These are phyloP conservation scores for Trichoderma aggressivum DNA, from an alignment of 2,329 filamentous ascomycete species.

Conservation along the genomic window DNA sequence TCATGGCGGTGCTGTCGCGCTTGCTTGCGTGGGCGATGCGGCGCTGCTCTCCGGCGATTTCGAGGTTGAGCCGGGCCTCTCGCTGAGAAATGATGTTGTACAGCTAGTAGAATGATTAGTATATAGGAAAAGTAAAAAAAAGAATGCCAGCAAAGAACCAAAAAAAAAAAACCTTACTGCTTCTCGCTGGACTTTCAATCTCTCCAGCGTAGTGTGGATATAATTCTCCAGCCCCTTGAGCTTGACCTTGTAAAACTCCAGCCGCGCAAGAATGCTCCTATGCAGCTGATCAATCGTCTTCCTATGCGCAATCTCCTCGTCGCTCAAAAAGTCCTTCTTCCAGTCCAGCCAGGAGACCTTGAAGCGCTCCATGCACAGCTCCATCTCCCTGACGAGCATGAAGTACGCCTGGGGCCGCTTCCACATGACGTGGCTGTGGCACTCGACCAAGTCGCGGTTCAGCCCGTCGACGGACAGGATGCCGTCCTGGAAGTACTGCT, in stretches of 20 bases:
- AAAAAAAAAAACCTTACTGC: slow-evolving; percentile 43
- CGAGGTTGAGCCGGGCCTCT: slow-evolving; percentile 60
- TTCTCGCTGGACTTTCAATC: slow-evolving; percentile 58
- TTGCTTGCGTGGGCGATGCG: slow-evolving; percentile 58
- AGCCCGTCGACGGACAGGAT: slow-evolving; percentile 57
- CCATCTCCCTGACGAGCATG: slow-evolving; percentile 50
- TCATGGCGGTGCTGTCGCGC: slow-evolving; percentile 62
- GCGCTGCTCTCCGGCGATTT: slow-evolving; percentile 59
- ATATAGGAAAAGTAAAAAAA: not conserved
- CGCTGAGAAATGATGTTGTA: slow-evolving; percentile 66
- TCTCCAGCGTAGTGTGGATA: slow-evolving; percentile 58
- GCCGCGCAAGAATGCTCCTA: slow-evolving; percentile 48
- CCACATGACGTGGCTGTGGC: slow-evolving; percentile 60
- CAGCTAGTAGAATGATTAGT: slow-evolving; percentile 38
- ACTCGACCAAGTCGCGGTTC: slow-evolving; percentile 61
- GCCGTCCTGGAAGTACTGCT: slow-evolving; percentile 52
- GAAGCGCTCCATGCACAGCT: slow-evolving; percentile 46
- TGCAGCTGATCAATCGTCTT: slow-evolving; percentile 46
- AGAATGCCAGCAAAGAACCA: not conserved
- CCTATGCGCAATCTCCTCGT: slow-evolving; percentile 29
- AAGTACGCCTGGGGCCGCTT: slow-evolving; percentile 60
- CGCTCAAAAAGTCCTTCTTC: slow-evolving; percentile 23
- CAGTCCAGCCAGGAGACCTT: slow-evolving; percentile 26
- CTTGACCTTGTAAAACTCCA: slow-evolving; percentile 61
- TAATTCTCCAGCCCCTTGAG: slow-evolving; percentile 61